Evolutionary conservation across 164 flowering plant species (phyloP).

Genomic region (Sextonia rubra): DNA sequence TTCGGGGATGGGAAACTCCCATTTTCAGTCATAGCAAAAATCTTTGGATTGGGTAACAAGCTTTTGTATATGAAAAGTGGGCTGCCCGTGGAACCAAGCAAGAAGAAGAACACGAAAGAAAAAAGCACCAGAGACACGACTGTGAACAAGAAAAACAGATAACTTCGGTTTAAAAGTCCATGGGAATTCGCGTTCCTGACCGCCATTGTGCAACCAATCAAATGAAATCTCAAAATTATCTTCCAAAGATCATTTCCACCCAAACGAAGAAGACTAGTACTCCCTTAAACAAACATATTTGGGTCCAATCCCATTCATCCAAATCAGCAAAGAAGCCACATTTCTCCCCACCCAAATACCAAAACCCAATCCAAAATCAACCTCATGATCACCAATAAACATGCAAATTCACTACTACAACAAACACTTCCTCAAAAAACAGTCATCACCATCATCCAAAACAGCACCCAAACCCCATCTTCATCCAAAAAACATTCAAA

Average conservation of each 20-base stretch:
- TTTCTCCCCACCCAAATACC: conserved; percentile 2
- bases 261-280: too few species aligned
- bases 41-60: conserved; percentile 33
- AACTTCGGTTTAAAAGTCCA: conserved; percentile 41
- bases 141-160: conserved; percentile 41
- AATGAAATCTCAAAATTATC: not conserved
- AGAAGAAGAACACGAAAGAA: conserved; percentile 64
- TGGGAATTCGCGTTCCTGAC: conserved; percentile 24
- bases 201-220: not conserved
- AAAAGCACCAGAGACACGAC: conserved; percentile 43
- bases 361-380: conserved; percentile 9
- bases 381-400: not conserved
- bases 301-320: not conserved
- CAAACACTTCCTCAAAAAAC: not conserved
- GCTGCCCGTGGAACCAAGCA: conserved; percentile 40
- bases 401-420: not conserved
- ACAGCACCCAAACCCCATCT: conserved; percentile 1
- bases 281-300: not conserved
- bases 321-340: not conserved
- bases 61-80: conserved; percentile 35
- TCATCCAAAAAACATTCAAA: not conserved
- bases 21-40: conserved; percentile 16
- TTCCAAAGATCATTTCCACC: not conserved
- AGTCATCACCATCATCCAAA: not conserved
- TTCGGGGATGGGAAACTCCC: conserved; percentile 10